phyloP scores from a whole-genome alignment of 306 rosid species.

The Senna siamea region DNA sequence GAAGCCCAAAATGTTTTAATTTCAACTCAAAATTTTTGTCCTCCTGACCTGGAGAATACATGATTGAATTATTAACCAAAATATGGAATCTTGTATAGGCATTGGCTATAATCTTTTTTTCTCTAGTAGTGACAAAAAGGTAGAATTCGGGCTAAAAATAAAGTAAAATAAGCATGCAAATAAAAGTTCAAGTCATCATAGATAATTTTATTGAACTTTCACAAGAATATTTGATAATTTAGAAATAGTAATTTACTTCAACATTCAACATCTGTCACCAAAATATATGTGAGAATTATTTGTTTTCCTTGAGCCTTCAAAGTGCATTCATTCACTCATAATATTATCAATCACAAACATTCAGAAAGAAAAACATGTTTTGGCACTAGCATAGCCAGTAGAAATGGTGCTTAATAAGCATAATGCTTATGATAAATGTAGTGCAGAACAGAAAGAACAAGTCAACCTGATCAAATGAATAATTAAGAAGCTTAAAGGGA shows the following conservation, averaged over 20 bases:
- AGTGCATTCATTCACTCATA: neutral
- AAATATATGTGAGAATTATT: neutral
- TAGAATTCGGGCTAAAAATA: no score
- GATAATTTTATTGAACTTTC: neutral
- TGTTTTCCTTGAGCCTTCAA: neutral
- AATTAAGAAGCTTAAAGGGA: no score
- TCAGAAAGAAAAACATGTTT: conserved; percentile 1
- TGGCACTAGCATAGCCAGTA: neutral
- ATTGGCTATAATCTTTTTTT: neutral
- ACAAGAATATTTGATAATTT: conserved; percentile 1
- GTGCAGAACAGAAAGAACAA: neutral
- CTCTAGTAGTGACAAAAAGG: conserved; percentile 4
- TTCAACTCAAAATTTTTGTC: conserved; percentile 76
- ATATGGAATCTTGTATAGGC: no score
- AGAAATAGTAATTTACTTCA: neutral
- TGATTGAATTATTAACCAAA: conserved; percentile 1
- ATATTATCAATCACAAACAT: neutral
- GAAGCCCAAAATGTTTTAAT: conserved; percentile 53
- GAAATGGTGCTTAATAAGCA: neutral
- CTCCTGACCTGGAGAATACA: conserved; percentile 67
- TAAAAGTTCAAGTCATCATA: conserved; percentile 1
- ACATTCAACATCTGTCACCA: neutral
- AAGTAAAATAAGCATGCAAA: conserved; percentile 15
- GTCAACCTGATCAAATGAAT: no score
- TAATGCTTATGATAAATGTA: neutral